These are phyloP conservation scores for Aurantiochytrium sp. DNA, from an alignment of 108 stramenopile species.

Conservation along the genomic window DNA sequence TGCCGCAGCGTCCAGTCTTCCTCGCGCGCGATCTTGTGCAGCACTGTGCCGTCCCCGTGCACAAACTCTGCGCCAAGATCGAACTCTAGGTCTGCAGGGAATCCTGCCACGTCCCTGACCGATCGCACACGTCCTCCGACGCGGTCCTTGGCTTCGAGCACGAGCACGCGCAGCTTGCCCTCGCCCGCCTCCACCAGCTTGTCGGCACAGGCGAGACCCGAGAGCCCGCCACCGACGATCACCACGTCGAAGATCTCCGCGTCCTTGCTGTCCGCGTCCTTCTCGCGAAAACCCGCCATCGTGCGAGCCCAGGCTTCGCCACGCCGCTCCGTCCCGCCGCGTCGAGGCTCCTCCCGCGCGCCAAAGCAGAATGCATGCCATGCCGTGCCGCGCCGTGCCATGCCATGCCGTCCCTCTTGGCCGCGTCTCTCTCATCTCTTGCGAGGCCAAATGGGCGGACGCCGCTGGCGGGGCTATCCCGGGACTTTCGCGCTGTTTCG, in stretches of 20 bases:
- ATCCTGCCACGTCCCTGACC: neutral
- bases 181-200: neutral
- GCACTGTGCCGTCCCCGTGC: neutral
- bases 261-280: no score
- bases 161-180: neutral
- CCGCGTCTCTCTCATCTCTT: no score
- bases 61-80: slow-evolving; percentile 25
- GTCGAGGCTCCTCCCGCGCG: no score
- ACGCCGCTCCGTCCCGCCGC: no score
- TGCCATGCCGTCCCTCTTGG: no score
- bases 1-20: neutral
- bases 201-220: neutral
- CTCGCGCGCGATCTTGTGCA: neutral
- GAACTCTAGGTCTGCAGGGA: neutral
- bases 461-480: no score
- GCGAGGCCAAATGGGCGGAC: no score
- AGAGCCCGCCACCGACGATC: neutral
- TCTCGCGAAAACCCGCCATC: neutral
- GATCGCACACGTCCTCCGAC: slow-evolving; percentile 1
- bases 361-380: no score
- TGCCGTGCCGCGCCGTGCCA: no score
- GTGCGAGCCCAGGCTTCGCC: neutral
- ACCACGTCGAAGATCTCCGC: neutral
- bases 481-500: no score
- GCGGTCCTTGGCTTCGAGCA: slow-evolving; percentile 15